A percentile compares a stretch with the other conserved stretches of the same genome.
Evolutionary conservation across 148 eudicot genomes (phyloP).

Genomic region (Polygonum aviculare): DNA sequence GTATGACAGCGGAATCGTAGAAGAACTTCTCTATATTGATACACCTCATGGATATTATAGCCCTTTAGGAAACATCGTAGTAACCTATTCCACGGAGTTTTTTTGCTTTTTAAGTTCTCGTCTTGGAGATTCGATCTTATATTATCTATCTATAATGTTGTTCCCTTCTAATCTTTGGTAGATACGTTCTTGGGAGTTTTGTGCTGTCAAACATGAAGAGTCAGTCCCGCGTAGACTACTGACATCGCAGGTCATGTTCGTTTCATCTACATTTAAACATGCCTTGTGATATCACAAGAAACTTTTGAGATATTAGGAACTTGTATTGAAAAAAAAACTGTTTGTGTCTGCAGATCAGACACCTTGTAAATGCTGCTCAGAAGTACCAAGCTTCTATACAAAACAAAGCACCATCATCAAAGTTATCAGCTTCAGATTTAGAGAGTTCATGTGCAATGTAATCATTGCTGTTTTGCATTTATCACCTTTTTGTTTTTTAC

Average conservation of each 20-base stretch:
- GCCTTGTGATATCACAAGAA: not conserved
- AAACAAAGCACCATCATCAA: conserved; percentile 43
- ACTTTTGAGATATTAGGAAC: not conserved
- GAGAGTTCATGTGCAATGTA: conserved; percentile 83
- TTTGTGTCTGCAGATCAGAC: conserved; percentile 53
- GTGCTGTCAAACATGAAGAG: conserved; percentile 90
- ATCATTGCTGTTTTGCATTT: conserved; percentile 14
- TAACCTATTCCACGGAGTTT: conserved; percentile 86
- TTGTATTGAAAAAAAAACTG: not conserved
- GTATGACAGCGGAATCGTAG: conserved; percentile 87
- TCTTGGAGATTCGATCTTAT: not conserved
- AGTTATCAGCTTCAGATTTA: conserved; percentile 57
- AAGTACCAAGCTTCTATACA: conserved; percentile 82
- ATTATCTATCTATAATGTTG: not conserved
- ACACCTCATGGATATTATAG: conserved; percentile 78
- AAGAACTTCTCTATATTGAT: conserved; percentile 81
- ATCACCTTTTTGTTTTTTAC: not conserved
- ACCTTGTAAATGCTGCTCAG: conserved; percentile 81
- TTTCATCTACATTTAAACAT: not conserved
- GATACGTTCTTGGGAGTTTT: conserved; percentile 97
- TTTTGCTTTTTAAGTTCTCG: conserved; percentile 1
- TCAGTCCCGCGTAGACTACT: conserved; percentile 67
- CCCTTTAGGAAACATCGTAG: conserved; percentile 63
- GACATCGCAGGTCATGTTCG: conserved; percentile 63
- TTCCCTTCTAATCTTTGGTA: conserved; percentile 16